phyloP scores from a whole-genome alignment of 2,329 filamentous ascomycete genomes.

The Talaromyces sp. region DNA sequence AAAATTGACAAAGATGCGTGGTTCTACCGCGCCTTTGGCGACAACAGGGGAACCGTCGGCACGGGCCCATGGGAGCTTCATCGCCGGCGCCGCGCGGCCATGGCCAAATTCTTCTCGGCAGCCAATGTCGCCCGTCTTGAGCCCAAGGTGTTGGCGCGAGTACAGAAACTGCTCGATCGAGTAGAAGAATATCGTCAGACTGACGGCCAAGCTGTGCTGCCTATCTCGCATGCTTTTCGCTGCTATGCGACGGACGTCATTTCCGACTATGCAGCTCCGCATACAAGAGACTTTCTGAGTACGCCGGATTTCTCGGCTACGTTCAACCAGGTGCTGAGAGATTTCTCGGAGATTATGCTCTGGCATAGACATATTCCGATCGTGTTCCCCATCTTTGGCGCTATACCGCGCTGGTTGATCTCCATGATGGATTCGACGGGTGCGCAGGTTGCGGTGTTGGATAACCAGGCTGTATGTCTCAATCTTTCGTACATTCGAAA shows the following conservation, averaged over 20 bases:
- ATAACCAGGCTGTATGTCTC: constrained; percentile 17
- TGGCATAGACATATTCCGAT: constrained; percentile 19
- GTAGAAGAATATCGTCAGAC: constrained; percentile 10
- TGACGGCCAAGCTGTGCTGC: neutral
- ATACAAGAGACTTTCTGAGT: constrained; percentile 17
- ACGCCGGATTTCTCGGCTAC: constrained; percentile 17
- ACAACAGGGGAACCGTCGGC: constrained; percentile 19
- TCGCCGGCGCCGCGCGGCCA: constrained; percentile 37
- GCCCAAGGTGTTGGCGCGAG: constrained; percentile 31
- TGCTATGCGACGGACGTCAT: constrained; percentile 19
- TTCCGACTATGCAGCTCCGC: constrained; percentile 19
- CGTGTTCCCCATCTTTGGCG: constrained; percentile 16
- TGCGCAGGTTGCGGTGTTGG: constrained; percentile 18
- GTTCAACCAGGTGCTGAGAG: constrained; percentile 17
- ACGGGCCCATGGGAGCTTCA: constrained; percentile 32
- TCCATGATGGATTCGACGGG: constrained; percentile 16
- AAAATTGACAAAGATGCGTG: constrained; percentile 19
- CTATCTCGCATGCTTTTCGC: constrained; percentile 19
- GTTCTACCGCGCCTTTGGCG: constrained; percentile 19
- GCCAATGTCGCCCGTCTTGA: constrained; percentile 36
- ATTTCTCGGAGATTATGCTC: constrained; percentile 19
- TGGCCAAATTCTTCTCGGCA: constrained; percentile 46
- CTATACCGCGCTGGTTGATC: constrained; percentile 17
- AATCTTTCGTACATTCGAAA: neutral
- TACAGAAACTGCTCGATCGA: constrained; percentile 21